Conservation (phyloP, 2,329 filamentous ascomycete species). For the Alternaria arborescens region DNA sequence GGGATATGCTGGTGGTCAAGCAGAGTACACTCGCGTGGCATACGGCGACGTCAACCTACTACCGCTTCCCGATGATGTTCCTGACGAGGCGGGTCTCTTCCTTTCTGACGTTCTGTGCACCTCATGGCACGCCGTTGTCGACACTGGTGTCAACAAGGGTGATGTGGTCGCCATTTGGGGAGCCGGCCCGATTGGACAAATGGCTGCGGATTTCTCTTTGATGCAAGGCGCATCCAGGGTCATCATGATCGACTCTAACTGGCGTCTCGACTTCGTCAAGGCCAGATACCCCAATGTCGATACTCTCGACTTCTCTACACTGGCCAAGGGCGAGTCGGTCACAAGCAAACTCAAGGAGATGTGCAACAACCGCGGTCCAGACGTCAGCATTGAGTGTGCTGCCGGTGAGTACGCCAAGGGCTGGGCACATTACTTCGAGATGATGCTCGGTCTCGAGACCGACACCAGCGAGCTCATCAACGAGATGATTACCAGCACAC, state of each 20-base stretch:
- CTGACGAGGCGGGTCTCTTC: conserved; percentile 84
- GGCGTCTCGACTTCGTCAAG: conserved; percentile 74
- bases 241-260: conserved; percentile 80
- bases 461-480: conserved; percentile 84
- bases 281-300: conserved; percentile 71
- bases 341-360: conserved; percentile 77
- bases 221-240: conserved; percentile 77
- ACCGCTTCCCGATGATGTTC: conserved; percentile 78
- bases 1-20: conserved; percentile 86
- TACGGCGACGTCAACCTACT: conserved; percentile 82
- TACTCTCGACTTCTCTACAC: conserved; percentile 73
- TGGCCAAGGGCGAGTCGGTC: conserved; percentile 70
- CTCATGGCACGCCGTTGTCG: conserved; percentile 82
- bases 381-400: conserved; percentile 75
- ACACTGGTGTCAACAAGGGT: conserved; percentile 79
- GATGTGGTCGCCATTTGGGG: conserved; percentile 87
- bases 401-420: conserved; percentile 70
- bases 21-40: conserved; percentile 85
- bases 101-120: conserved; percentile 83
- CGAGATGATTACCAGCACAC: conserved; percentile 79
- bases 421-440: conserved; percentile 68
- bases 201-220: conserved; percentile 72
- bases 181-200: conserved; percentile 86
- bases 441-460: conserved; percentile 75
- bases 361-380: conserved; percentile 72